These are phyloP conservation scores for Bipolaris zeicola DNA, from an alignment of 2,329 filamentous ascomycete genomes.

Conservation along the genomic window DNA sequence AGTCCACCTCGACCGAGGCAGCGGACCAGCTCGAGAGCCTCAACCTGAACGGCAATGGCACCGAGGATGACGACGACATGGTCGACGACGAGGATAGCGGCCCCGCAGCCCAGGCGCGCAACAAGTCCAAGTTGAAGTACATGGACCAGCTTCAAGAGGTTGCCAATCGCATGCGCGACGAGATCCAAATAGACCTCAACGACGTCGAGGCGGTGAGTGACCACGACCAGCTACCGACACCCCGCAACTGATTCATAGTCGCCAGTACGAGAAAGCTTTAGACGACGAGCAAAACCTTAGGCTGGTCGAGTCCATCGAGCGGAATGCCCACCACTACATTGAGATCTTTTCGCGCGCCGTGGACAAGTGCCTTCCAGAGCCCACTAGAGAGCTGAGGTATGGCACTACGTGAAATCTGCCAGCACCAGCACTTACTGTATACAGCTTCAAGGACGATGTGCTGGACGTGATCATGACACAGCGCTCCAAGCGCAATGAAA, in stretches of 20 bases:
- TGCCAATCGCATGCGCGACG: constrained; percentile 75
- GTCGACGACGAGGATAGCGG: constrained; percentile 81
- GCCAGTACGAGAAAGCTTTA: constrained; percentile 73
- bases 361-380: constrained; percentile 81
- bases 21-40: constrained; percentile 83
- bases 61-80: constrained; percentile 90
- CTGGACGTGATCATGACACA: constrained; percentile 96
- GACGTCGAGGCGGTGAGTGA: constrained; percentile 66
- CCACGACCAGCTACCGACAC: constrained; percentile 56
- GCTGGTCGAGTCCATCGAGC: constrained; percentile 82
- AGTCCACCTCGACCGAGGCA: constrained; percentile 73
- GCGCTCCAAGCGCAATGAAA: constrained; percentile 82
- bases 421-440: constrained; percentile 29
- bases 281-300: constrained; percentile 67
- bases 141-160: constrained; percentile 84
- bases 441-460: constrained; percentile 93
- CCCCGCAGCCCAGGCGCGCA: constrained; percentile 54
- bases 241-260: not conserved
- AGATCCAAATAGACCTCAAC: constrained; percentile 86
- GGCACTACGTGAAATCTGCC: constrained; percentile 32
- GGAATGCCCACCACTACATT: constrained; percentile 93
- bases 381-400: constrained; percentile 77
- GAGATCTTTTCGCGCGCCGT: constrained; percentile 88
- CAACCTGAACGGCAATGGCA: constrained; percentile 83
- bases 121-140: constrained; percentile 78